Percentiles rank a stretch among this genome's conserved stretches.
phyloP scores from a whole-genome alignment of 1,139 yeast species.

The Suhomyces chickasaworum region DNA sequence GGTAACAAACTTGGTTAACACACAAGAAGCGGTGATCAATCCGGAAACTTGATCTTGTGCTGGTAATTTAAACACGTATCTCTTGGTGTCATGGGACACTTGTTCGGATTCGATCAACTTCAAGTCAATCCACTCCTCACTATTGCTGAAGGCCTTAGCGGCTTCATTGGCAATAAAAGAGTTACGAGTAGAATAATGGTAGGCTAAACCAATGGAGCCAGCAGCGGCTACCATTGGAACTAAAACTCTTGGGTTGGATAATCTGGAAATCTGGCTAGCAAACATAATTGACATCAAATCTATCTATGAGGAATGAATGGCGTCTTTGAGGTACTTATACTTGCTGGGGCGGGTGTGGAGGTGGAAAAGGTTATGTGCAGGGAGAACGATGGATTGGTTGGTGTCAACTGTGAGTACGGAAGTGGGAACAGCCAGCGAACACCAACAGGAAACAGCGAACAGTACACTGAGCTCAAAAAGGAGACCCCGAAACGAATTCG shows the following conservation, averaged over 20 bases:
- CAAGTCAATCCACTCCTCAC: constrained; percentile 79
- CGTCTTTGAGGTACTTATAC: constrained; percentile 5
- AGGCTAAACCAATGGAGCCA: constrained; percentile 55
- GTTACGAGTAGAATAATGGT: constrained; percentile 37
- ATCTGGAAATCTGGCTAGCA: constrained; percentile 22
- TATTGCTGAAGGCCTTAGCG: constrained; percentile 63
- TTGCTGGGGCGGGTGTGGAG: constrained; percentile 9
- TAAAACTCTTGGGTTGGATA: constrained; percentile 30
- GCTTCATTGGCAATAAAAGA: constrained; percentile 47
- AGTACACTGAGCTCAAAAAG: no score
- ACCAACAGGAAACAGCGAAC: neutral
- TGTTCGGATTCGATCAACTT: constrained; percentile 61
- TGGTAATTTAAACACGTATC: constrained; percentile 73
- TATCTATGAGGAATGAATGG: neutral
- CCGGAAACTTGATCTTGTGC: constrained; percentile 72
- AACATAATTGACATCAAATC: constrained; percentile 19
- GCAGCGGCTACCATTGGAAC: constrained; percentile 45
- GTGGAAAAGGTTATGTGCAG: constrained; percentile 6
- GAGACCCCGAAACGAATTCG: no score
- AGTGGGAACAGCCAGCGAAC: neutral
- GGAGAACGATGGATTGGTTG: neutral
- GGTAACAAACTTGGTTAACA: constrained; percentile 80
- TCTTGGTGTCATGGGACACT: constrained; percentile 65
- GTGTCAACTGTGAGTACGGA: neutral
- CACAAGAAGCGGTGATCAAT: constrained; percentile 74